Conservation (phyloP, 2,329 filamentous ascomycete genomes). For the Aspergillus sp. region DNA sequence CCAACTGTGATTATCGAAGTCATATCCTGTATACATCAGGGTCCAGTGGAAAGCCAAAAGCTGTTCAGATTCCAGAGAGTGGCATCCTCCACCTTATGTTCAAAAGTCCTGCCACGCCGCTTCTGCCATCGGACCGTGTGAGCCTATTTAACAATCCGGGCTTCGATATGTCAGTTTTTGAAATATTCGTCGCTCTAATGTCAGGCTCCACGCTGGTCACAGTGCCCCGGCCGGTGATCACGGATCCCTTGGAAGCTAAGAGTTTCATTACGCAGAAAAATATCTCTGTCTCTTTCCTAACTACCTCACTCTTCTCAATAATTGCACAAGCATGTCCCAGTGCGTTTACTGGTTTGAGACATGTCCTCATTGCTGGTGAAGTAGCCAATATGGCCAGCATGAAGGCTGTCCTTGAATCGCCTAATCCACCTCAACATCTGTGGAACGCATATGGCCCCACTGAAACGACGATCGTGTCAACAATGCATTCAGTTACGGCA, state of each 20-base stretch:
- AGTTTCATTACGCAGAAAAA: slow-evolving; percentile 5
- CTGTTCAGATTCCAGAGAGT: slow-evolving; percentile 70
- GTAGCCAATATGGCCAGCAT: slow-evolving; percentile 10
- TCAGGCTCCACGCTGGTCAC: slow-evolving; percentile 15
- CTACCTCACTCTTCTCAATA: slow-evolving; percentile 11
- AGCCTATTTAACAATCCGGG: slow-evolving; percentile 18
- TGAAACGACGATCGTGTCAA: slow-evolving; percentile 16
- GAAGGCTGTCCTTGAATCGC: slow-evolving; percentile 10
- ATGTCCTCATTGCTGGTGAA: slow-evolving; percentile 17
- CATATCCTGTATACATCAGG: slow-evolving; percentile 63
- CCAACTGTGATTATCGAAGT: slow-evolving; percentile 9
- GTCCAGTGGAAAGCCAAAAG: slow-evolving; percentile 71
- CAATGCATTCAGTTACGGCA: slow-evolving; percentile 1
- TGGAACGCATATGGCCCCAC: slow-evolving; percentile 23
- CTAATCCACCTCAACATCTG: slow-evolving; percentile 12
- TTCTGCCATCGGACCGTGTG: slow-evolving; percentile 17
- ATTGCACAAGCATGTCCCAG: slow-evolving; percentile 11
- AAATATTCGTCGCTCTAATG: slow-evolving; percentile 14
- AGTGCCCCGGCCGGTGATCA: slow-evolving; percentile 8
- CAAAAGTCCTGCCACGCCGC: slow-evolving; percentile 5
- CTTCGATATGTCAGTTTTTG: slow-evolving; percentile 18
- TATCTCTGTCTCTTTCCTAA: slow-evolving; percentile 11
- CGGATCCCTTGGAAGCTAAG: slow-evolving; percentile 14
- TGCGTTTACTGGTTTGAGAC: slow-evolving; percentile 8
- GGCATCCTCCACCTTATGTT: slow-evolving; percentile 14